Percentiles rank a stretch among this genome's conserved stretches.
These are phyloP conservation scores for Arthrobotrys iridis DNA, from an alignment of 2,329 filamentous ascomycete species.

Conservation along the genomic window DNA sequence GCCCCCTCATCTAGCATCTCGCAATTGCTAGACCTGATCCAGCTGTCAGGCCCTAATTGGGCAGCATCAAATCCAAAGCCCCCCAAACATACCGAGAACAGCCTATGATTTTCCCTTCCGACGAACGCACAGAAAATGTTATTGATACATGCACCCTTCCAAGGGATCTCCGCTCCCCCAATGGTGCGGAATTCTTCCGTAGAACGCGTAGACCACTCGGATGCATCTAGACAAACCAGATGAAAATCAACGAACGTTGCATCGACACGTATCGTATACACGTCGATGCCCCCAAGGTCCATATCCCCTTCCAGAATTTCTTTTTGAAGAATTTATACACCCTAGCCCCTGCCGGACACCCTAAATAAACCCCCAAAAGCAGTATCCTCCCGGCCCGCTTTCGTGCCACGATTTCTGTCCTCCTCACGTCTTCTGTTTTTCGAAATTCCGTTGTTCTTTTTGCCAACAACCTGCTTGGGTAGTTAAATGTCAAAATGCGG, in stretches of 20 bases:
- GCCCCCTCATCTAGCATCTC: conserved; percentile 14
- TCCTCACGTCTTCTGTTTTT: neutral
- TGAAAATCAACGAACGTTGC: conserved; percentile 44
- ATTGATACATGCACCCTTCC: no score
- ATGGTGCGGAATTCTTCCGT: conserved; percentile 46
- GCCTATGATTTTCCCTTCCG: no score
- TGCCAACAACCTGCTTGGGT: neutral
- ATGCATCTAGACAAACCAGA: conserved; percentile 8
- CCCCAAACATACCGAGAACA: neutral
- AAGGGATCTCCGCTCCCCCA: no score
- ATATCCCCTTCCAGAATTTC: conserved; percentile 47
- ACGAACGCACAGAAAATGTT: neutral
- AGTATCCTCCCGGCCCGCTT: conserved; percentile 5
- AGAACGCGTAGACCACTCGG: conserved; percentile 2
- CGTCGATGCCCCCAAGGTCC: neutral
- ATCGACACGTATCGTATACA: conserved; percentile 46
- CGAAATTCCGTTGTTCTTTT: neutral
- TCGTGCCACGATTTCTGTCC: conserved; percentile 45
- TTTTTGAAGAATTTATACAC: conserved; percentile 23
- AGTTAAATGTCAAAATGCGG: neutral
- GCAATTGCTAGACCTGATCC: conserved; percentile 43
- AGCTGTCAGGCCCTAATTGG: conserved; percentile 55
- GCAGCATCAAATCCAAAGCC: conserved; percentile 20
- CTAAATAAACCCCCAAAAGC: neutral
- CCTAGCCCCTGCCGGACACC: neutral